Conservation (phyloP, 108 stramenopile genomes). For the Craspedostauros australis region DNA sequence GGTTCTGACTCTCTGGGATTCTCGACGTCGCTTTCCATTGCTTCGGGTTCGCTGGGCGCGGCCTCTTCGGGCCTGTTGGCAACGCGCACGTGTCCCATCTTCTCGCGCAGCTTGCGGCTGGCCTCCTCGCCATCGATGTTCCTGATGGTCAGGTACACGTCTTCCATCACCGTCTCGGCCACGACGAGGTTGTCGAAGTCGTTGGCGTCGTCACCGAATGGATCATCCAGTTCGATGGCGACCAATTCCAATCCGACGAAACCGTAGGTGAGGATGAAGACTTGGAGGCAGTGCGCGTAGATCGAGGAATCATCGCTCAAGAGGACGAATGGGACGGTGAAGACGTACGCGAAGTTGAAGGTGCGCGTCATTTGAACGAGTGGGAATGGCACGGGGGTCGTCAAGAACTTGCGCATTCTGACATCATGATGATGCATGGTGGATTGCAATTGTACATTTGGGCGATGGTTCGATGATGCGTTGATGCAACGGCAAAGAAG, state of each 20-base stretch:
- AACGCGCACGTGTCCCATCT: too few relatives aligned
- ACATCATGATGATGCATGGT: too few relatives aligned
- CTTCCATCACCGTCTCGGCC: too few relatives aligned
- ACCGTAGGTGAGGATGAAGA: constrained; percentile 34
- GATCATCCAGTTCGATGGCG: constrained; percentile 53
- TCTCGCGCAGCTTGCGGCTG: too few relatives aligned
- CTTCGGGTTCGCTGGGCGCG: too few relatives aligned
- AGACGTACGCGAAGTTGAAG: constrained; percentile 31
- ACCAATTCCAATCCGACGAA: constrained; percentile 41
- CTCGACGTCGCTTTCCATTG: too few relatives aligned
- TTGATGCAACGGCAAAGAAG: neutral
- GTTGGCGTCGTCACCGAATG: constrained; percentile 47
- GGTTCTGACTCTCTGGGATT: too few relatives aligned
- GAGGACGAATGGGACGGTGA: constrained; percentile 30
- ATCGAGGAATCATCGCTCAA: constrained; percentile 3
- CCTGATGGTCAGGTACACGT: too few relatives aligned
- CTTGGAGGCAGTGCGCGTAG: constrained; percentile 8
- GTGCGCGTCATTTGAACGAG: constrained; percentile 32
- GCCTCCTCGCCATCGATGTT: too few relatives aligned
- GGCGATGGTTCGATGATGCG: neutral
- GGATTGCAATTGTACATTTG: neutral
- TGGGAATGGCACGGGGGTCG: constrained; percentile 42
- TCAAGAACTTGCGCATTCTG: constrained; percentile 17
- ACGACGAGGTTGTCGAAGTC: too few relatives aligned
- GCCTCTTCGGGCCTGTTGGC: too few relatives aligned